These are phyloP conservation scores for Cicer pinnatifidum DNA, from an alignment of 306 rosid species.

Conservation along the genomic window DNA sequence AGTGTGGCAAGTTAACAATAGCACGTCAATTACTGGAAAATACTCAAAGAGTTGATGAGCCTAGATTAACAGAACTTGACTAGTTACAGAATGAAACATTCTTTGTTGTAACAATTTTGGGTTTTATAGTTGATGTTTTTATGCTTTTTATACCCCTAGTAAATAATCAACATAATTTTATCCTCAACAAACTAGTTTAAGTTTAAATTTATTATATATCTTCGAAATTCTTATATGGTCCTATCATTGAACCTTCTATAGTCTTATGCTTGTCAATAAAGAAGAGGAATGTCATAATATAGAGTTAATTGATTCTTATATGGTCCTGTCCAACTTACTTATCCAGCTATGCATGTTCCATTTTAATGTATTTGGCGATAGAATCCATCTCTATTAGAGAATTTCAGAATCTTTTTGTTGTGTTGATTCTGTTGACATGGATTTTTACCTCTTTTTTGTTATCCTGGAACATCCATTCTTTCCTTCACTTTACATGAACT, in stretches of 20 bases:
- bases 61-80: conserved; percentile 22
- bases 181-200: conserved; percentile 8
- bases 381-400: conserved; percentile 2
- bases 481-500: too few relatives aligned
- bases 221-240: not conserved
- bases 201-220: conserved; percentile 17
- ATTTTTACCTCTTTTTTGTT: too few relatives aligned
- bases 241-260: not conserved
- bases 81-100: not conserved
- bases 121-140: conserved; percentile 7
- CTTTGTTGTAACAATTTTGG: conserved; percentile 31
- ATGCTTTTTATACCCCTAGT: too few relatives aligned
- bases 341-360: conserved; percentile 8
- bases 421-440: too few relatives aligned
- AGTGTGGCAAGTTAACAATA: conserved; percentile 55
- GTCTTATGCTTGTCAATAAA: not conserved
- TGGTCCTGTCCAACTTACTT: not conserved
- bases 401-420: not conserved
- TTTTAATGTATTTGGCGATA: not conserved
- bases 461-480: too few relatives aligned
- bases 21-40: conserved; percentile 60
- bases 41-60: conserved; percentile 39
- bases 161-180: not conserved
- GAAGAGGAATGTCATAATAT: not conserved
- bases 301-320: not conserved